Evolutionary conservation across 2,329 filamentous ascomycete genomes (phyloP).

Genomic region (Nemania sp.): DNA sequence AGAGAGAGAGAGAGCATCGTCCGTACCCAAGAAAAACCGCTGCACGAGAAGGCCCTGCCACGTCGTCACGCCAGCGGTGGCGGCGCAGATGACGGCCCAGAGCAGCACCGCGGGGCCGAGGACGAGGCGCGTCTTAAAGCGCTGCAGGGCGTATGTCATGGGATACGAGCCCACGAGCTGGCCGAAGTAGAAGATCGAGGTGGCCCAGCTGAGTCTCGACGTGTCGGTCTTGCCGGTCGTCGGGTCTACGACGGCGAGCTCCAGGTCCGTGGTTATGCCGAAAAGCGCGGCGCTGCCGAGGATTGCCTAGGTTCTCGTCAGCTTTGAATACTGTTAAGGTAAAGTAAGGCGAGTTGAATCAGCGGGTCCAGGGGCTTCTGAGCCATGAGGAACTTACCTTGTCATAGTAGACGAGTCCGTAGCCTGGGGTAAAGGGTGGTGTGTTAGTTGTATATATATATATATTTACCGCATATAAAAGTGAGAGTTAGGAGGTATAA

Average conservation of each 20-base stretch:
- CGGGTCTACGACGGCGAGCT: slow-evolving; percentile 56
- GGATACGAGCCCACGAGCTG: slow-evolving; percentile 77
- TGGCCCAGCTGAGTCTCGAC: slow-evolving; percentile 73
- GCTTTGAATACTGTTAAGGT: neutral
- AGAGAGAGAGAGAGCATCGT: neutral
- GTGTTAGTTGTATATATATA: neutral
- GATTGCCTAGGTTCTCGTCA: slow-evolving; percentile 58
- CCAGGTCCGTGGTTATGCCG: slow-evolving; percentile 73
- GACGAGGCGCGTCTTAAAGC: slow-evolving; percentile 66
- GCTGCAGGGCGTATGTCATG: slow-evolving; percentile 72
- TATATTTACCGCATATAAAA: neutral
- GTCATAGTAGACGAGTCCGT: slow-evolving; percentile 73
- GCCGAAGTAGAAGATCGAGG: slow-evolving; percentile 79
- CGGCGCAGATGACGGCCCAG: slow-evolving; percentile 70
- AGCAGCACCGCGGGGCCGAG: slow-evolving; percentile 66
- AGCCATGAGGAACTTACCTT: slow-evolving; percentile 49
- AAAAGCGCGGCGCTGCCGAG: slow-evolving; percentile 74
- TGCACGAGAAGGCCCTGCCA: slow-evolving; percentile 68
- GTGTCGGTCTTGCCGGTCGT: slow-evolving; percentile 64
- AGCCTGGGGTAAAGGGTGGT: slow-evolving; percentile 33
- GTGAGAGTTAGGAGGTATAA: neutral
- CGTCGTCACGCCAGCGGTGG: slow-evolving; percentile 68
- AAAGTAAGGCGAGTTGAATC: neutral
- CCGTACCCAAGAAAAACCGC: slow-evolving; percentile 61
- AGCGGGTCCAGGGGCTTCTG: neutral